Percentiles rank a stretch among this genome's conserved stretches.
phyloP scores from a whole-genome alignment of 805 yeast genomes.

The Blastobotrys chiropterorum region DNA sequence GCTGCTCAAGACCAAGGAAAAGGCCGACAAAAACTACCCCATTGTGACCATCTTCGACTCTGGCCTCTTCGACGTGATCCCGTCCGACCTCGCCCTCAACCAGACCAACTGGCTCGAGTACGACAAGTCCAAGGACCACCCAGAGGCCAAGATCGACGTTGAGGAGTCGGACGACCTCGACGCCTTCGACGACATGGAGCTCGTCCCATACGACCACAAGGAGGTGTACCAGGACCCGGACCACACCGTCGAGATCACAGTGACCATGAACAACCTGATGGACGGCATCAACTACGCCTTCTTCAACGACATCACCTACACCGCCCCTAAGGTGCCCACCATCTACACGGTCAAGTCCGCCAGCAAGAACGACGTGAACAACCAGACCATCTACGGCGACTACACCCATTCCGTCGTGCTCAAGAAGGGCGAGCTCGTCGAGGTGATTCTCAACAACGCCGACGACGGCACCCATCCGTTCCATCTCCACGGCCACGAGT shows the following conservation, averaged over 20 bases:
- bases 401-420: slow-evolving; percentile 73
- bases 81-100: slow-evolving; percentile 59
- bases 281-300: slow-evolving; percentile 95
- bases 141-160: slow-evolving; percentile 34
- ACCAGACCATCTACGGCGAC: slow-evolving; percentile 68
- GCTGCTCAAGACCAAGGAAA: slow-evolving; percentile 64
- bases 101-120: slow-evolving; percentile 71
- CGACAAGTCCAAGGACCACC: slow-evolving; percentile 39
- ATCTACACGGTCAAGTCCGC: slow-evolving; percentile 72
- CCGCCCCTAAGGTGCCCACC: slow-evolving; percentile 79
- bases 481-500: slow-evolving; percentile 92
- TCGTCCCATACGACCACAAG: slow-evolving; percentile 56
- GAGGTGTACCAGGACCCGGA: slow-evolving; percentile 63
- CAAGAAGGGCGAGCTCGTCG: slow-evolving; percentile 60
- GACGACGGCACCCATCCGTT: slow-evolving; percentile 96
- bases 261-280: slow-evolving; percentile 75
- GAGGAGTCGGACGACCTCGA: slow-evolving; percentile 39
- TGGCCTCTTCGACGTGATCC: slow-evolving; percentile 73
- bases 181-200: slow-evolving; percentile 69
- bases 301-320: slow-evolving; percentile 80
- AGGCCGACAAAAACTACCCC: slow-evolving; percentile 61
- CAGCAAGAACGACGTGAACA: slow-evolving; percentile 42
- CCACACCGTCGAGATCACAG: slow-evolving; percentile 56
- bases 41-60: slow-evolving; percentile 77
- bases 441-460: slow-evolving; percentile 73